Base-by-base conservation (phyloP, 2,329 filamentous ascomycete species). In the Ascosphaera apis region DNA sequence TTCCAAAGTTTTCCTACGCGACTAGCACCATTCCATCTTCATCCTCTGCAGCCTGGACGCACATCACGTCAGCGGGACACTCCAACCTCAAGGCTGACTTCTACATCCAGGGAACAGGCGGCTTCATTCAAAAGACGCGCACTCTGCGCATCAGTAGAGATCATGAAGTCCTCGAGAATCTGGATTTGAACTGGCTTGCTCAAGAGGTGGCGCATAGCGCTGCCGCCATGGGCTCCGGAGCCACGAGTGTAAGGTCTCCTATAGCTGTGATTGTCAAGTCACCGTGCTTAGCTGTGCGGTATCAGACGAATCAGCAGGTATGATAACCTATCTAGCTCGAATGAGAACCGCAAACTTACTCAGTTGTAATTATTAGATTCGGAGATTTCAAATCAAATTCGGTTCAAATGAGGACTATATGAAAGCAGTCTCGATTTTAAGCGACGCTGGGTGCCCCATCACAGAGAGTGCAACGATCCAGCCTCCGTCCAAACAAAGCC, bases 301-400 rank as follows among this genome's bases (percentile, higher is more conserved):
- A 59, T 43, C 53, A 52, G 28, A 42, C 45, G 4, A 15, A 18
- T 12, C 31, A 33, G 13, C 31, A 18, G 31, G 18, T 33, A 33
- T 12, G 27, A 13, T 6, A 4, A 30, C n/a, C 12, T 6, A 6
- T 30, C 9, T 4, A 12, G 11, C 21, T 6, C 27, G 12, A 6
- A 12, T 30, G 9, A 13, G 27, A 4, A 5, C n/a, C n/a, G 27
- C n/a, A n/a, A n/a, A 30, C 27, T 12, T 30, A 11, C 9, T 12
- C 27, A 30, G 5, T 13, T 6, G 4, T n/a, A 30, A 6, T 30
- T 13, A 13, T 4, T 11, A 62, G 59, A 45, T 55, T 13, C 54
- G 56, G 18, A 54, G 59, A 5, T 60, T 62, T 15, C 59, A 62
- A 37, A 47, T 62, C 39, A 60, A 58, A 37, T 60, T 61, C 36